Conservation (phyloP, 2,329 filamentous ascomycete genomes). For the Fusarium tuaranense region DNA sequence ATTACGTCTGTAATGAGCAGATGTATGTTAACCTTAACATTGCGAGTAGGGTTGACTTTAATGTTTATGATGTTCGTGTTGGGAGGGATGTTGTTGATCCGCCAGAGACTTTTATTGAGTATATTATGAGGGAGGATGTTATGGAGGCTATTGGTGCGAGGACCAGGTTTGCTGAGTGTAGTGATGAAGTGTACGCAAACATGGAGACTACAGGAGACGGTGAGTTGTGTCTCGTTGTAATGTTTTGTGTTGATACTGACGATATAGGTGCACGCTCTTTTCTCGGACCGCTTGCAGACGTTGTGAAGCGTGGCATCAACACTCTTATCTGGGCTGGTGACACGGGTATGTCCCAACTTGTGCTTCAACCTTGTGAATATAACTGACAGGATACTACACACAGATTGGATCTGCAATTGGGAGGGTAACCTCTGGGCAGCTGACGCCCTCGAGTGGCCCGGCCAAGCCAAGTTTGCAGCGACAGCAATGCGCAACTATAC, state of each 20-base stretch:
- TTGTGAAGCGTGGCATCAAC: conserved; percentile 61
- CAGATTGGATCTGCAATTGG: conserved; percentile 71
- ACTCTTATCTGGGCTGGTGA: conserved; percentile 68
- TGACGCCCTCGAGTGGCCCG: conserved; percentile 58
- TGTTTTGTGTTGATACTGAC: conserved; percentile 12
- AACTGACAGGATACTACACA: conserved; percentile 1
- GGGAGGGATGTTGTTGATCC: conserved; percentile 34
- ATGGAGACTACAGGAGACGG: conserved; percentile 41
- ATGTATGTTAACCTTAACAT: conserved; percentile 43
- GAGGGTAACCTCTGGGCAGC: conserved; percentile 61
- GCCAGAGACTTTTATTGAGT: conserved; percentile 41
- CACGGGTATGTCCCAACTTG: conserved; percentile 43
- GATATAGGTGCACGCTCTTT: conserved; percentile 56
- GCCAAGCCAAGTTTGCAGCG: conserved; percentile 53
- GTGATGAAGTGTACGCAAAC: conserved; percentile 38
- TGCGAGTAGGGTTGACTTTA: conserved; percentile 49
- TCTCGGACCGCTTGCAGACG: conserved; percentile 55
- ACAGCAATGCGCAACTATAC: conserved; percentile 55
- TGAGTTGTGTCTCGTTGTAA: not conserved
- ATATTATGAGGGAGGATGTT: conserved; percentile 38
- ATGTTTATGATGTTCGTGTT: conserved; percentile 61
- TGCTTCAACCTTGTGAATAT: not conserved
- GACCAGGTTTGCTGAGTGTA: conserved; percentile 41
- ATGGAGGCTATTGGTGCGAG: conserved; percentile 42
- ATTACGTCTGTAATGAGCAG: conserved; percentile 42